Conservation (phyloP, 2,329 filamentous ascomycete genomes). For the Aspergillus chevalieri region DNA sequence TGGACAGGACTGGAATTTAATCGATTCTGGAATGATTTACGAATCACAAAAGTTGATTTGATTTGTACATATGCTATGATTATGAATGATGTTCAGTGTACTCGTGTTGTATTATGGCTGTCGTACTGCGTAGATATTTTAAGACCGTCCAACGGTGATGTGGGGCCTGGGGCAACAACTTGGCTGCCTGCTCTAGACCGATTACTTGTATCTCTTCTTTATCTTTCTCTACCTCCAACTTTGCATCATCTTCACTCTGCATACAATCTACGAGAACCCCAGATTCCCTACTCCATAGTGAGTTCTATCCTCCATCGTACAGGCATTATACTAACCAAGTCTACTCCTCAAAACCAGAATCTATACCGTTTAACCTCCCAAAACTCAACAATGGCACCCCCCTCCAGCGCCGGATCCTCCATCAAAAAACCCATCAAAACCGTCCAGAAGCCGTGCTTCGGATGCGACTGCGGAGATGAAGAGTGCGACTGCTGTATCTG, state of each 20-base stretch:
- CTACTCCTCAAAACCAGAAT: background rate
- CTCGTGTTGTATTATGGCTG: too few species aligned
- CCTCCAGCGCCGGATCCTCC: slow-evolving; percentile 27
- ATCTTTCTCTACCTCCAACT: background rate
- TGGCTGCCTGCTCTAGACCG: slow-evolving; percentile 3
- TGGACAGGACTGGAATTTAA: slow-evolving; percentile 7
- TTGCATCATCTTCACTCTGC: background rate
- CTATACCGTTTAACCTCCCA: background rate
- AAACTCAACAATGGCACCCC: background rate
- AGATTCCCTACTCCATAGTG: background rate
- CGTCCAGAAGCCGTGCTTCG: slow-evolving; percentile 36
- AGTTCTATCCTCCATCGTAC: too few species aligned
- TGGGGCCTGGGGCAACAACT: background rate
- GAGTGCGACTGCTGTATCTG: slow-evolving; percentile 39
- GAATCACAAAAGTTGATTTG: slow-evolving; percentile 20
- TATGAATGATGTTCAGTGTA: background rate
- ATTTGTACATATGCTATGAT: slow-evolving; percentile 17
- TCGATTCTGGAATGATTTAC: slow-evolving; percentile 25
- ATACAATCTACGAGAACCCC: background rate
- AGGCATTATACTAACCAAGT: too few species aligned
- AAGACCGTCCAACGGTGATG: too few species aligned
- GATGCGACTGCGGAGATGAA: slow-evolving; percentile 37
- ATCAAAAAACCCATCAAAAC: slow-evolving; percentile 34
- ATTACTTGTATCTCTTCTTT: background rate
- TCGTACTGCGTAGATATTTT: too few species aligned